phyloP scores from a whole-genome alignment of 768 basidiomycete species.

The Tubosaeta sp. region DNA sequence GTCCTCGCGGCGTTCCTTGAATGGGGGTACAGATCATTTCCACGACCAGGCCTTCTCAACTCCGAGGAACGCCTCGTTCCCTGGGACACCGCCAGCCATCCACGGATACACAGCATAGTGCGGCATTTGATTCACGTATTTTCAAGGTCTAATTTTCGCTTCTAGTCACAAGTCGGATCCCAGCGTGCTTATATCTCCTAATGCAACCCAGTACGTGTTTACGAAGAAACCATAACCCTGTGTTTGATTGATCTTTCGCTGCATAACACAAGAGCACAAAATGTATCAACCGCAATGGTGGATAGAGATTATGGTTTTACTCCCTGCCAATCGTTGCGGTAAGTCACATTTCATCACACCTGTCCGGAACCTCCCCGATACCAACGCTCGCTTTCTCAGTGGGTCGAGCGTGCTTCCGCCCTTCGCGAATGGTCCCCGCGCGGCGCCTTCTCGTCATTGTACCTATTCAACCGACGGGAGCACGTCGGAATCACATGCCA shows the following conservation, averaged over 20 bases:
- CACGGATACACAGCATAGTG: neutral
- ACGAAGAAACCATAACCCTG: neutral
- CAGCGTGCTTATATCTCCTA: neutral
- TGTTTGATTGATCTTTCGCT: neutral
- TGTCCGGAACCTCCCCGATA: no score
- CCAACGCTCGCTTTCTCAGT: neutral
- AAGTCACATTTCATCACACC: no score
- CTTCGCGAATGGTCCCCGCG: neutral
- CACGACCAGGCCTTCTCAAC: no score
- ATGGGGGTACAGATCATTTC: no score
- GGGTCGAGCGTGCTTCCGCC: no score
- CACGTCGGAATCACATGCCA: neutral
- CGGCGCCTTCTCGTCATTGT: neutral
- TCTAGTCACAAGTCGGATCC: neutral
- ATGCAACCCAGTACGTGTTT: neutral
- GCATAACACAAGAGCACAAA: no score
- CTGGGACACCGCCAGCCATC: no score
- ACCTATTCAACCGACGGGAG: neutral
- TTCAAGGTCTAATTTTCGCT: neutral
- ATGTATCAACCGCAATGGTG: no score
- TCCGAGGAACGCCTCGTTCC: no score
- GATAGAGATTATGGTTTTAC: no score
- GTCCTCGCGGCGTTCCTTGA: no score
- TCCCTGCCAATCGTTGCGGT: no score
- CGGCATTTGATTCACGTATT: neutral